Conservation (phyloP, 129 eudicot genomes). For the Tanacetum coccineum region DNA sequence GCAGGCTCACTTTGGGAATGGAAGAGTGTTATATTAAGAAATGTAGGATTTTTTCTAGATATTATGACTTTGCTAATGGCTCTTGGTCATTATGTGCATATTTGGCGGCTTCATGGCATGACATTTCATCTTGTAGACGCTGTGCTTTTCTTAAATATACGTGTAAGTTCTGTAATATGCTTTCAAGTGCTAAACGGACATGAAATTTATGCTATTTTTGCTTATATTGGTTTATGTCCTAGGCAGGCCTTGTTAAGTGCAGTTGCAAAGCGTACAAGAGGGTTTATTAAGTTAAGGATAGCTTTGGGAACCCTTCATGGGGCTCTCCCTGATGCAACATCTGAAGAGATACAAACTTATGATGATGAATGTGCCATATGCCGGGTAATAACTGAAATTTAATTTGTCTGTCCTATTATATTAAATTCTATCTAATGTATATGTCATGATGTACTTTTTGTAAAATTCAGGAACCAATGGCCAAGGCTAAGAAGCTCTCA, state of each 20-base stretch:
- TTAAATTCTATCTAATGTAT: background rate
- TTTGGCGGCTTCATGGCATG: conserved; percentile 99
- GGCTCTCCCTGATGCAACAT: conserved; percentile 96
- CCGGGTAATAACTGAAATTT: conserved; percentile 49
- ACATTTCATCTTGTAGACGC: conserved; percentile 92
- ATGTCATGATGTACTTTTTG: conserved; percentile 11
- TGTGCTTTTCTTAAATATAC: conserved; percentile 82
- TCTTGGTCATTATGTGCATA: conserved; percentile 85
- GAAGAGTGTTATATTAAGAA: conserved; percentile 73
- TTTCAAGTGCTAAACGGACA: background rate
- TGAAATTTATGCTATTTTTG: conserved; percentile 9
- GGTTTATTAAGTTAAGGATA: conserved; percentile 65
- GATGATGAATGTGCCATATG: conserved; percentile 98
- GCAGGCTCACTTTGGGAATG: conserved; percentile 88
- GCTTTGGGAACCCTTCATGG: conserved; percentile 89
- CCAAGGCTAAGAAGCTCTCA: conserved; percentile 91
- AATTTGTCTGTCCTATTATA: background rate
- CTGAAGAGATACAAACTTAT: conserved; percentile 81
- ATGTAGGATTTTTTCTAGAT: conserved; percentile 81
- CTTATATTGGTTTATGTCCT: conserved; percentile 13
- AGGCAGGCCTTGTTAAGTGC: conserved; percentile 89
- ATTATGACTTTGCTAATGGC: conserved; percentile 92
- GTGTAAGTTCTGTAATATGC: conserved; percentile 47
- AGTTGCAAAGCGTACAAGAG: conserved; percentile 64
- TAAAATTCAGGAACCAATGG: conserved; percentile 83